A percentile compares a stretch with the other conserved stretches of the same genome.
These are phyloP conservation scores for Colletotrichum sansevieriae DNA, from an alignment of 2,329 filamentous ascomycete genomes.

Conservation along the genomic window DNA sequence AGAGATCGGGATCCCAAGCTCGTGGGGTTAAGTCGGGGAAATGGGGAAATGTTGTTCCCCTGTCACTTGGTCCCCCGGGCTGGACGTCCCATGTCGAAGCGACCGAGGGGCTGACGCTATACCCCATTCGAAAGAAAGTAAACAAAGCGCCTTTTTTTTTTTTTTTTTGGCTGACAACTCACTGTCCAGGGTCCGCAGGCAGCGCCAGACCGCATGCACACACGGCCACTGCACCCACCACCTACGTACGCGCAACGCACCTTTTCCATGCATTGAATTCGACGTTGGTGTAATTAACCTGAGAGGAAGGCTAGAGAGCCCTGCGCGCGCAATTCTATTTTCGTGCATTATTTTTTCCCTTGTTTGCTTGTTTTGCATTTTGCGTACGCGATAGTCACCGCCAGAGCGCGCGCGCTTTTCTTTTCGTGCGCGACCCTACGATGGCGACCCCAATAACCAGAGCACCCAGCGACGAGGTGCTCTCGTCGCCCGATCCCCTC, in stretches of 20 bases:
- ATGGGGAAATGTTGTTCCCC: slow-evolving; percentile 39
- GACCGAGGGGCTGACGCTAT: slow-evolving; percentile 20
- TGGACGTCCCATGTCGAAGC: slow-evolving; percentile 3
- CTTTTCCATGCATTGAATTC: slow-evolving; percentile 36
- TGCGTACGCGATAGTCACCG: slow-evolving; percentile 20
- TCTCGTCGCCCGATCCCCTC: slow-evolving; percentile 66
- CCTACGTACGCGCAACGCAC: slow-evolving; percentile 20
- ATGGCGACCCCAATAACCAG: slow-evolving; percentile 49
- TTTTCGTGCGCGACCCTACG: slow-evolving; percentile 45
- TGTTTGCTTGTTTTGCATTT: slow-evolving; percentile 15
- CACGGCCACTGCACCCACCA: slow-evolving; percentile 33
- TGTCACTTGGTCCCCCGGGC: slow-evolving; percentile 8
- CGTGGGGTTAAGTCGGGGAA: slow-evolving; percentile 29
- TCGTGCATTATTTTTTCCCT: not conserved
- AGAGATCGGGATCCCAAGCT: slow-evolving; percentile 13
- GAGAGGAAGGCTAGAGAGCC: slow-evolving; percentile 25
- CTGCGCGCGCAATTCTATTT: slow-evolving; percentile 10
- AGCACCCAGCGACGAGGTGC: slow-evolving; percentile 54
- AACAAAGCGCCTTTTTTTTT: slow-evolving; percentile 28
- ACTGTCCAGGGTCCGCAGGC: slow-evolving; percentile 16
- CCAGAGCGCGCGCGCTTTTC: slow-evolving; percentile 16
- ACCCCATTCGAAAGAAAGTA: slow-evolving; percentile 27
- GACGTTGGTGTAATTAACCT: slow-evolving; percentile 23
- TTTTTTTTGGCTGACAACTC: slow-evolving; percentile 23
- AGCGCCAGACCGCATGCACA: slow-evolving; percentile 12